Evolutionary conservation across 1,284 basidiomycete genomes (phyloP).

Genomic region (Puccinia polysora): DNA sequence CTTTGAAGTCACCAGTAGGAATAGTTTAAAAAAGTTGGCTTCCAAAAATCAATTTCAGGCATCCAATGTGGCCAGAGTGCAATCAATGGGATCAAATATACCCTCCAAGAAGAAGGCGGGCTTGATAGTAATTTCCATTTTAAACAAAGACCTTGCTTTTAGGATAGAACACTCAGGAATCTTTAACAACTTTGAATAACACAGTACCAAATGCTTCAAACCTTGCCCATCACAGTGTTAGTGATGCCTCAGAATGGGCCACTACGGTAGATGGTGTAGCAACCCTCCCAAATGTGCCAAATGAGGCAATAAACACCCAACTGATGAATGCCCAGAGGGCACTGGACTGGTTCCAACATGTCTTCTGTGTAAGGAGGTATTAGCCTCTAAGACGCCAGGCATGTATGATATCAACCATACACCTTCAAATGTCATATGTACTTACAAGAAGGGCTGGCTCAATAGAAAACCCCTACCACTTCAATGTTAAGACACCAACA

Average conservation of each 20-base stretch:
- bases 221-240: not conserved
- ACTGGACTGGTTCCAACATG: not conserved
- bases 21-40: not conserved
- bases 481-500: not conserved
- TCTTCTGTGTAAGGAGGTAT: not conserved
- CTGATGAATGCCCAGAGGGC: conserved; percentile 10
- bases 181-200: not conserved
- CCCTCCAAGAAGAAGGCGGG: not conserved
- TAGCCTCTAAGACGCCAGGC: not conserved
- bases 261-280: not conserved
- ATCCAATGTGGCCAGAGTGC: not conserved
- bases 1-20: not conserved
- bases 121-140: not conserved
- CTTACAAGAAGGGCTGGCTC: conserved; percentile 7
- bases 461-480: not conserved
- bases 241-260: conserved; percentile 4
- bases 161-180: not conserved
- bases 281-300: not conserved
- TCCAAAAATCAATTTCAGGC: not conserved
- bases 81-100: not conserved
- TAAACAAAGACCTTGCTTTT: not conserved
- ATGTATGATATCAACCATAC: not conserved
- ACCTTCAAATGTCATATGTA: not conserved
- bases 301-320: not conserved
- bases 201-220: not conserved